These are phyloP conservation scores for Coemansia sp. DNA, from an alignment of 192 early-diverging fungal genomes.

Conservation along the genomic window DNA sequence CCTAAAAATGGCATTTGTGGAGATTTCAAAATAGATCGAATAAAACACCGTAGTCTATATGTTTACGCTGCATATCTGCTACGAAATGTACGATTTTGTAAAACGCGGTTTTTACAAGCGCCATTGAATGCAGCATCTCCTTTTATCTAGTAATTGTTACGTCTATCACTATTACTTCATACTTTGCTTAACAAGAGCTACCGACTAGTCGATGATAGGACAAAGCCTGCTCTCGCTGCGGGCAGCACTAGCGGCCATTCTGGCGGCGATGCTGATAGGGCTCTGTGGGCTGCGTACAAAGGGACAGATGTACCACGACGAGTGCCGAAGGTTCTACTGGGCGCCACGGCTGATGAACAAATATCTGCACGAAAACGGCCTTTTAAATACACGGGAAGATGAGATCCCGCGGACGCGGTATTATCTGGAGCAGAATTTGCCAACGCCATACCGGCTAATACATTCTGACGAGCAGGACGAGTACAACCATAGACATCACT, in stretches of 20 bases:
- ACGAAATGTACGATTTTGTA: no score
- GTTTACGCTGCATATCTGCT: no score
- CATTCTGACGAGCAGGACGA: slow-evolving; percentile 41
- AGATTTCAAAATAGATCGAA: neutral
- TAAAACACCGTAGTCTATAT: neutral
- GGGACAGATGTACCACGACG: slow-evolving; percentile 47
- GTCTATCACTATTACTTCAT: neutral
- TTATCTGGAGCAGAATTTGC: slow-evolving; percentile 39
- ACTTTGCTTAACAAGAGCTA: neutral
- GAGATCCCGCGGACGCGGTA: slow-evolving; percentile 33
- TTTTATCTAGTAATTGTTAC: no score
- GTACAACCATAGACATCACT: slow-evolving; percentile 51
- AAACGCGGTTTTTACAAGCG: no score
- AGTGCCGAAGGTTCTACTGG: slow-evolving; percentile 51
- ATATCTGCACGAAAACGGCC: slow-evolving; percentile 47
- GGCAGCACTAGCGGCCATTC: slow-evolving; percentile 7
- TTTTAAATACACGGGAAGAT: slow-evolving; percentile 44
- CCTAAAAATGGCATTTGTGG: neutral
- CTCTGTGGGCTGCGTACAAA: slow-evolving; percentile 13
- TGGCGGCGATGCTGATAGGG: slow-evolving; percentile 10
- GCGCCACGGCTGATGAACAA: slow-evolving; percentile 54
- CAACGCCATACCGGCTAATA: slow-evolving; percentile 43
- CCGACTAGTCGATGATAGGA: neutral
- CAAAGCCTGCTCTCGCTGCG: slow-evolving; percentile 3
- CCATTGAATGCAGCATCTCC: no score